Base-by-base conservation (phyloP, 106 monocot genomes). In the Dendrobium huoshanense region DNA sequence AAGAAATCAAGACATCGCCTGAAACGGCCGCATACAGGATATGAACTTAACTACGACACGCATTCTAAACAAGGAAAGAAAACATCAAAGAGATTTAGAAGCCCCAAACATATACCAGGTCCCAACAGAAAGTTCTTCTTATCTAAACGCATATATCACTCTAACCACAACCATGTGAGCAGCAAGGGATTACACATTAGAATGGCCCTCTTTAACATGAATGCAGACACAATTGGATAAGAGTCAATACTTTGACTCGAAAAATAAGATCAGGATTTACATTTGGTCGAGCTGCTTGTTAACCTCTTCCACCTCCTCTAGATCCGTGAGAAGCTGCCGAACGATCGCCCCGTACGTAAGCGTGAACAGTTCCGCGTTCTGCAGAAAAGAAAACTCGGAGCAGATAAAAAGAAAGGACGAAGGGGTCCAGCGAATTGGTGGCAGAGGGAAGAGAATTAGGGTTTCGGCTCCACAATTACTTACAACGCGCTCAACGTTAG, bases 241-340 rank as follows among this genome's bases (percentile, higher is more conserved):
- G 31, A 77, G 54, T 29, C 0, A 5, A 29, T 55, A 27, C 70
- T 70, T 33, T 8, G 11, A 37, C 16, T 70, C 37, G 33, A 70
- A 70, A 70, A 22, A 16, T 74, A 13, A 74, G 42, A 44, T 20
- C 43, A 1, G 43, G n/a, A 41, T 43, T 78, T 85, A 99, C 98
- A 99, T 99, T 79, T 99, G 98, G 88, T 95, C 98, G 65, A 99
- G 93, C 83, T 99, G 98, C 83, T 99, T 99, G 87, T 99, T 99
- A 83, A 99, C 98, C 87, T 99, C 98, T 22, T 95, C 98, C 16
- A 99, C 98, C 79, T 95, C 98, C 85, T 99, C 98, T 54, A 99
- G 91, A 90, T 99, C 98, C 75, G 98, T 99, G 61, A 99, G 87
- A 9, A 99, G 87, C 91, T 99, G 98, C 78, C 98, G 81, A 47